Evolutionary conservation across 1,284 basidiomycete genomes (phyloP), one percentile per base, ranked within the genome.

Genomic region (Cystobasidium sp.): DNA sequence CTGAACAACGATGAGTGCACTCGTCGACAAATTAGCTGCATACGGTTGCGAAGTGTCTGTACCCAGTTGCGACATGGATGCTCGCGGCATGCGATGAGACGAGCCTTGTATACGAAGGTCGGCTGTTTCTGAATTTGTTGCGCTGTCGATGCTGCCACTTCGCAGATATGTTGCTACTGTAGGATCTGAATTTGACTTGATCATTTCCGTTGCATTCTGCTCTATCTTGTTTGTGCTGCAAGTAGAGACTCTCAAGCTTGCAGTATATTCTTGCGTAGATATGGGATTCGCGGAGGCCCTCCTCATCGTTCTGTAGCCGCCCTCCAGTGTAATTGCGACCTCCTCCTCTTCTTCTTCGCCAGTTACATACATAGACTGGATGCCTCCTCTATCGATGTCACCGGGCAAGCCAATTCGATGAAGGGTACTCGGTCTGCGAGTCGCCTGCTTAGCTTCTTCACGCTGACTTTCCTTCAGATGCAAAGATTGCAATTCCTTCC

Each of bases 1-100:
- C 7, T 74, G 73, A n/a, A 76, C 59, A 31, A 75, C 24, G 44
- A 41, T 31, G 7, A 75, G 66, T 14, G 75, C 68, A 8, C 5
- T 31, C 31, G 31, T 31, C 1, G 1, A 5, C 31, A 31, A 5
- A 31, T 31, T 31, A 5, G 31, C 9, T 39, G 22, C 10, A 14
- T 0, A 31, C 22, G 31, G 55, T 7, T 18, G n/a, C 51, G 24
- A 9, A 31, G 31, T 44, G 9, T 22, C 37, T 7, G 39, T 47
- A 8, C 12, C 6, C 9, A 14, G 9, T 0, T 31, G 43, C 18
- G 16, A 56, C 22, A 59, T 41, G 8, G 39, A 59, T n/a, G 9
- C 6, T 41, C 55, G 31, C 22, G 10, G 2, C 31, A 31, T 31
- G 5, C 31, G 31, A 31, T 31, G 31, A 31, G 31, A 31, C 2